phyloP scores from a whole-genome alignment of 2,329 filamentous ascomycete species.

The Ophiostoma populinum region DNA sequence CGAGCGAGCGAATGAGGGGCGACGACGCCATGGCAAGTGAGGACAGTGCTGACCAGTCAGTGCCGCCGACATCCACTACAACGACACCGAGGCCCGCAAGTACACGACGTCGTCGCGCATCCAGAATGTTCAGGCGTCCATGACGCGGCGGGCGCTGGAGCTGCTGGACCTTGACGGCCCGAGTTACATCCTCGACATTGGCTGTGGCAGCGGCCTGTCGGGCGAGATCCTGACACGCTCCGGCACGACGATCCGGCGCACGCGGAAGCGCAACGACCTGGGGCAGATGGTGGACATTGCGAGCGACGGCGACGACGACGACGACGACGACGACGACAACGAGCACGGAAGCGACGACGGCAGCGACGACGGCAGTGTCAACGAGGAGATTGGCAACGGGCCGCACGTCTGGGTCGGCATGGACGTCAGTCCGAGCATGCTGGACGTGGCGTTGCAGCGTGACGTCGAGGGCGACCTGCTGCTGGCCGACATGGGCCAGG shows the following conservation, averaged over 20 bases:
- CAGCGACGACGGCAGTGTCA: constrained; percentile 18
- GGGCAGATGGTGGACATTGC: neutral
- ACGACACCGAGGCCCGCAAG: constrained; percentile 87
- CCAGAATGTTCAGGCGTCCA: constrained; percentile 82
- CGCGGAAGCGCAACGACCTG: neutral
- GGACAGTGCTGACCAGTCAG: constrained; percentile 25
- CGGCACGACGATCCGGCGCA: constrained; percentile 6
- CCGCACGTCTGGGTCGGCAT: constrained; percentile 95
- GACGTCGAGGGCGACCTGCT: constrained; percentile 91
- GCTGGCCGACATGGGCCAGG: constrained; percentile 87
- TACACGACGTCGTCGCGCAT: constrained; percentile 96
- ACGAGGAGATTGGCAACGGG: constrained; percentile 52
- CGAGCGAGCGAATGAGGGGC: no score
- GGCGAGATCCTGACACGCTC: constrained; percentile 67
- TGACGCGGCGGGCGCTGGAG: constrained; percentile 86
- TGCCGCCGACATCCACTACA: constrained; percentile 92
- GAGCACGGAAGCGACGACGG: constrained; percentile 1
- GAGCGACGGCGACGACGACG: neutral
- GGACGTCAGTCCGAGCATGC: constrained; percentile 90
- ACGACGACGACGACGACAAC: neutral
- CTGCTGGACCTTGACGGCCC: constrained; percentile 67
- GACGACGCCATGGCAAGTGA: neutral
- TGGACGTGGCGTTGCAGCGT: constrained; percentile 81
- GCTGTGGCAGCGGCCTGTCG: constrained; percentile 85
- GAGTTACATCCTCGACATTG: constrained; percentile 87